Evolutionary conservation across 345 rosid genomes (phyloP).

Genomic region (Brassica rapa): DNA sequence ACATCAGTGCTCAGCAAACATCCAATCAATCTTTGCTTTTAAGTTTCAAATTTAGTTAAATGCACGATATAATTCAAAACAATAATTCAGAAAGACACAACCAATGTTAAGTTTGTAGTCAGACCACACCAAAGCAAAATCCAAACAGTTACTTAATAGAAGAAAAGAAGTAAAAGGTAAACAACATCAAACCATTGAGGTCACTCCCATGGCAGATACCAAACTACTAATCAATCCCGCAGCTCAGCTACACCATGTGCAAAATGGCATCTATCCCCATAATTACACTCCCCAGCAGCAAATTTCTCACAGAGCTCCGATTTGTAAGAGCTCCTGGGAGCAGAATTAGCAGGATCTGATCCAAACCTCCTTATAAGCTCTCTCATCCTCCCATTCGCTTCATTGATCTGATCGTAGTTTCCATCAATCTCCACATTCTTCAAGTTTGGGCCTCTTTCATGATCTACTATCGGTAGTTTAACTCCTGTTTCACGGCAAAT

Average conservation of each 20-base stretch:
- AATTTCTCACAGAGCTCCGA: background rate
- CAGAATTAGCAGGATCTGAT: background rate
- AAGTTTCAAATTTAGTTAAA: no score
- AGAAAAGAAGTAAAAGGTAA: background rate
- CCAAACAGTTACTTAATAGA: no score
- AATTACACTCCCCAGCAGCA: background rate
- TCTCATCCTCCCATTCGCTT: constrained; percentile 78
- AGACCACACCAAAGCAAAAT: no score
- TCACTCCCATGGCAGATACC: background rate
- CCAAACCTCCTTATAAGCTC: constrained; percentile 49
- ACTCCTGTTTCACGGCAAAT: constrained; percentile 75
- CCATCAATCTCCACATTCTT: constrained; percentile 87
- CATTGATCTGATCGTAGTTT: constrained; percentile 65
- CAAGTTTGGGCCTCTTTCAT: constrained; percentile 65
- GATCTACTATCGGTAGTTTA: constrained; percentile 69
- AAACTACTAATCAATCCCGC: background rate
- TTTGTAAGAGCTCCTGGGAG: background rate
- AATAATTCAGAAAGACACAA: background rate
- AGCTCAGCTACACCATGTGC: background rate
- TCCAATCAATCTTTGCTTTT: no score
- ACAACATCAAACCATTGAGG: background rate
- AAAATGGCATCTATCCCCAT: background rate
- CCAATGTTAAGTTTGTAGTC: no score
- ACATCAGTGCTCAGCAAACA: no score
- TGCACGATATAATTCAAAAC: no score